A percentile compares a stretch with the other conserved stretches of the same genome.
Evolutionary conservation across 2,329 filamentous ascomycete genomes (phyloP).

Genomic region (Fusarium torreyae): DNA sequence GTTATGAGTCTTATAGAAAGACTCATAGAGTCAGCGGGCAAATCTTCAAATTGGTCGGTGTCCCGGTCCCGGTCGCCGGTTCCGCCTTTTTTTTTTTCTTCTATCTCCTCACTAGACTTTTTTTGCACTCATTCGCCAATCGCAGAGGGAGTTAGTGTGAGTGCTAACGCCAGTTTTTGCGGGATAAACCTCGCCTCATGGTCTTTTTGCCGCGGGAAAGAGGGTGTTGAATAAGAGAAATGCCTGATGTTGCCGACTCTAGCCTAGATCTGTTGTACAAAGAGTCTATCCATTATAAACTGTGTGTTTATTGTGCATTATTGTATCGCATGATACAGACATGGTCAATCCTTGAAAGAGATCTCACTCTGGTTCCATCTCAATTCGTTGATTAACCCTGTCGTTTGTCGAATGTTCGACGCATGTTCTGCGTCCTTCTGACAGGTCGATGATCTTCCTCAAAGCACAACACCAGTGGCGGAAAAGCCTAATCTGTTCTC

Average conservation of each 20-base stretch:
- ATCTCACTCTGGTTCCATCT: no score
- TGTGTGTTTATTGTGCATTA: not conserved
- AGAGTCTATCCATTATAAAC: not conserved
- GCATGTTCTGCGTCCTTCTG: conserved; percentile 33
- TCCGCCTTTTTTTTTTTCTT: conserved; percentile 37
- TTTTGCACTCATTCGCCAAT: conserved; percentile 35
- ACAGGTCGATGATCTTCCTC: conserved; percentile 22
- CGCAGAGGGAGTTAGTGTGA: conserved; percentile 20
- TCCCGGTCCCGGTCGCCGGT: conserved; percentile 40
- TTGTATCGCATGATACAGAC: not conserved
- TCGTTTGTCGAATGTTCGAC: conserved; percentile 46
- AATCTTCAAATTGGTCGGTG: conserved; percentile 33
- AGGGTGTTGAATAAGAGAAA: conserved; percentile 6
- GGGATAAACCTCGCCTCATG: conserved; percentile 45
- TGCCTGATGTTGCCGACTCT: conserved; percentile 25
- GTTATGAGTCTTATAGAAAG: conserved; percentile 32
- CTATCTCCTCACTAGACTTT: conserved; percentile 15
- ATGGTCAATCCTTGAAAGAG: no score
- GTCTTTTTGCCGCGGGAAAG: conserved; percentile 7
- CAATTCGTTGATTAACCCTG: not conserved
- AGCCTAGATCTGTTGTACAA: not conserved
- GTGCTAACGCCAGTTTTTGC: conserved; percentile 32
- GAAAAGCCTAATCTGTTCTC: conserved; percentile 24
- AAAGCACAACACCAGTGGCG: conserved; percentile 24
- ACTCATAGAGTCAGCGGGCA: conserved; percentile 25